Percentiles rank a stretch among this genome's conserved stretches.
Conservation (phyloP, 352 stramenopile genomes). For the Globisporangium cystogenes region DNA sequence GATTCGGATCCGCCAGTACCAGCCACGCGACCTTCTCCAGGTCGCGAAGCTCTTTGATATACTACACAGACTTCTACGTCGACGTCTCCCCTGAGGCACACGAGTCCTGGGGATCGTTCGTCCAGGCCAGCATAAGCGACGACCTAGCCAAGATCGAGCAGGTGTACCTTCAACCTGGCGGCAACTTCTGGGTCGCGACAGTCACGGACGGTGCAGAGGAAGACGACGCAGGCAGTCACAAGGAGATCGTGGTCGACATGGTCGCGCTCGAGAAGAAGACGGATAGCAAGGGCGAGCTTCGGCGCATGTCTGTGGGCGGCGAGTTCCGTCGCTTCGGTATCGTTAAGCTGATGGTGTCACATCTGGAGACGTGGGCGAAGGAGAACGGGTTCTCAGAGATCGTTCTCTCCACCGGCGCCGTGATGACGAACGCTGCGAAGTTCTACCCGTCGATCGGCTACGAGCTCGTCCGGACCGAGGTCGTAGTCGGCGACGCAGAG, state of each 20-base stretch:
- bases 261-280: constrained; percentile 17
- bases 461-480: constrained; percentile 1
- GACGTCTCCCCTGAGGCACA: neutral
- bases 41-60: constrained; percentile 13
- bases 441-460: constrained; percentile 31
- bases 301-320: constrained; percentile 38
- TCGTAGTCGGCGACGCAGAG: neutral
- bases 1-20: constrained; percentile 20
- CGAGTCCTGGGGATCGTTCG: constrained; percentile 1
- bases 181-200: constrained; percentile 34
- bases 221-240: too few relatives aligned
- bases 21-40: constrained; percentile 14
- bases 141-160: constrained; percentile 28
- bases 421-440: constrained; percentile 18
- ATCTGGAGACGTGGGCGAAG: constrained; percentile 33
- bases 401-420: constrained; percentile 25
- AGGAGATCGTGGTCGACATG: constrained; percentile 14
- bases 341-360: constrained; percentile 22
- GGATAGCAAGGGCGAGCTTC: constrained; percentile 15
- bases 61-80: neutral
- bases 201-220: neutral
- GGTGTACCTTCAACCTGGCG: constrained; percentile 27
- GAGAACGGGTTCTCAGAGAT: constrained; percentile 17
- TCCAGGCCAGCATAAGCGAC: constrained; percentile 4
- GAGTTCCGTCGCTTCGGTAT: constrained; percentile 28